Evolutionary conservation across 192 early-diverging fungal genomes (phyloP), one percentile per base, ranked within the genome.

Genomic region (Backusella australiensis): DNA sequence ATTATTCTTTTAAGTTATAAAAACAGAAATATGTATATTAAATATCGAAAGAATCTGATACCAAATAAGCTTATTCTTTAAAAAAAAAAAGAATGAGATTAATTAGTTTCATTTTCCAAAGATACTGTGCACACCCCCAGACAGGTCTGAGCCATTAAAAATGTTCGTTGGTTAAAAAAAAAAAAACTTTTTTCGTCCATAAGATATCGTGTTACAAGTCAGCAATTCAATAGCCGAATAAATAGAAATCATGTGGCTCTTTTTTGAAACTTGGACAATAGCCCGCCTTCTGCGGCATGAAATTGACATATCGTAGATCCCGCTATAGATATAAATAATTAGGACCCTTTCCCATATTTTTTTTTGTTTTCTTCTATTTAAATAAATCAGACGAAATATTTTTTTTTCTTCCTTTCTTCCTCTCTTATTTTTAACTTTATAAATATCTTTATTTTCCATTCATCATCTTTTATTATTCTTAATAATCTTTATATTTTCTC

Each of bases 211-310:
- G 53, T 56, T 56, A 56, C 53, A 56, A 11, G 53, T 23, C 21
- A 56, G 21, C 53, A 23, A 56, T 56, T 56, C 21, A 56, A 8
- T 56, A 56, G 53, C 53, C 53, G 53, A 56, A 59, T 59, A 26
- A 59, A 59, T 59, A 59, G 53, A 59, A 59, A 59, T 59, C 53
- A 59, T 59, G 23, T 59, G 53, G 53, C 53, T 23, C 23, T 23
- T 71, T 46, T 71, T 34, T 71, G 69, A 71, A 71, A 71, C 69
- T 39, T 71, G 41, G 41, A 71, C 69, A 71, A 71, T 71, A 38
- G 29, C 69, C 36, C 41, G 69, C 38, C 26, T 7, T 32, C 23
- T 32, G 41, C 41, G 69, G 38, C 39, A 41, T 41, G 41, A 44
- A 71, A 71, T 67, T 35, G 34, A 19, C 34, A 35, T 49, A 34